Conservation (phyloP, 2,329 filamentous ascomycete species). For the Plenodomus tracheiphilus region DNA sequence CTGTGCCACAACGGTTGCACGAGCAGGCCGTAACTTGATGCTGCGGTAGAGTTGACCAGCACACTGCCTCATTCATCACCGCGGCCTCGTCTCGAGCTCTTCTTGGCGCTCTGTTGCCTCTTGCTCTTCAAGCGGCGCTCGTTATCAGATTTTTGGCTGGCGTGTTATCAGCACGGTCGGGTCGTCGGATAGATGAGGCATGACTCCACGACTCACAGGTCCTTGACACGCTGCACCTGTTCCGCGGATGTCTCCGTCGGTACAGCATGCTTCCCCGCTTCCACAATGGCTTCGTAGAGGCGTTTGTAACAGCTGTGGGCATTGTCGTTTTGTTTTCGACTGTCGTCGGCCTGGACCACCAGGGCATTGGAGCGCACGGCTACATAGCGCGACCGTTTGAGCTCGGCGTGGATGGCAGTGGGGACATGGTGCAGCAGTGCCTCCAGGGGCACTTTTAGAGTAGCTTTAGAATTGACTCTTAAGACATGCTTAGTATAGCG, state of each 20-base stretch:
- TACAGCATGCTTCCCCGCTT: slow-evolving; percentile 55
- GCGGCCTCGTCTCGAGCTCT: slow-evolving; percentile 55
- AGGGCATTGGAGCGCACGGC: slow-evolving; percentile 57
- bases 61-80: slow-evolving; percentile 35
- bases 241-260: slow-evolving; percentile 64
- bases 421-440: slow-evolving; percentile 59
- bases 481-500: slow-evolving; percentile 43
- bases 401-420: slow-evolving; percentile 54
- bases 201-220: slow-evolving; percentile 53
- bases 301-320: slow-evolving; percentile 62
- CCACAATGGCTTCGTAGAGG: slow-evolving; percentile 58
- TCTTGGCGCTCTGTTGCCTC: slow-evolving; percentile 65
- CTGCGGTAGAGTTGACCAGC: slow-evolving; percentile 12
- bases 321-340: slow-evolving; percentile 64
- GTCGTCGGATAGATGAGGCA: slow-evolving; percentile 8
- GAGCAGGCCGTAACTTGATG: background rate
- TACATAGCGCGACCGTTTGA: slow-evolving; percentile 59
- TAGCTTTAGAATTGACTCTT: slow-evolving; percentile 70
- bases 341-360: slow-evolving; percentile 66
- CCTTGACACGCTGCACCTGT: slow-evolving; percentile 58
- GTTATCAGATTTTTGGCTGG: slow-evolving; percentile 58
- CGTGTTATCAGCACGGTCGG: slow-evolving; percentile 7
- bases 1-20: slow-evolving; percentile 17
- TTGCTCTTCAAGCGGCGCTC: slow-evolving; percentile 61
- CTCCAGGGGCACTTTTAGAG: slow-evolving; percentile 59